A percentile compares a stretch with the other conserved stretches of the same genome.
These are phyloP conservation scores for Lipomyces starkeyi DNA, from an alignment of 805 yeast species.

Conservation along the genomic window DNA sequence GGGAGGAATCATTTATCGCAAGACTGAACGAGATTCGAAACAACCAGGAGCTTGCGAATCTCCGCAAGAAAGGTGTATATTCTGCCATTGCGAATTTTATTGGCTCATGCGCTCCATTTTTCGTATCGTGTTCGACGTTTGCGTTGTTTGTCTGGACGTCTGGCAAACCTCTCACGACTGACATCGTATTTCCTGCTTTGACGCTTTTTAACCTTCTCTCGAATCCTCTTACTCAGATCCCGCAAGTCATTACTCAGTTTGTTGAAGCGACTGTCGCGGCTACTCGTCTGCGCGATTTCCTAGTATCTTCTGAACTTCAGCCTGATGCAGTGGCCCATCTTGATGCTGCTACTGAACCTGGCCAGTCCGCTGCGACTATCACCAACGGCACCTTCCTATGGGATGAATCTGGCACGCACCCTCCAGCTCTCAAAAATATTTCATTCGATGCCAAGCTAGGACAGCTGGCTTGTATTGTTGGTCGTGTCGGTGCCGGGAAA, in stretches of 20 bases:
- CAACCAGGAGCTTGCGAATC: conserved; percentile 77
- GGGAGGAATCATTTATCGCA: conserved; percentile 86
- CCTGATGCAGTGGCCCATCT: conserved; percentile 65
- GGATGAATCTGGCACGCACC: conserved; percentile 77
- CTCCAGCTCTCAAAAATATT: conserved; percentile 63
- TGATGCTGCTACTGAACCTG: conserved; percentile 67
- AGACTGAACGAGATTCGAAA: conserved; percentile 82
- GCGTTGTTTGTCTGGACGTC: conserved; percentile 72
- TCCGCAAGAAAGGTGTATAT: conserved; percentile 73
- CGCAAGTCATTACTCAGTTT: conserved; percentile 81
- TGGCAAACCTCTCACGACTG: conserved; percentile 77
- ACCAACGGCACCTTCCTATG: conserved; percentile 49
- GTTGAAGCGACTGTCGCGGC: conserved; percentile 75
- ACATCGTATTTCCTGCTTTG: conserved; percentile 84
- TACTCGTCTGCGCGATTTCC: conserved; percentile 69
- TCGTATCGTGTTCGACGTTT: conserved; percentile 89
- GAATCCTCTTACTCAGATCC: conserved; percentile 90
- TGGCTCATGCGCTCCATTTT: conserved; percentile 84
- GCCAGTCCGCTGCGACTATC: conserved; percentile 61
- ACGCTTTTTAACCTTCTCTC: conserved; percentile 84
- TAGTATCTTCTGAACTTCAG: conserved; percentile 77
- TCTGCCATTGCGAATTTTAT: conserved; percentile 74
- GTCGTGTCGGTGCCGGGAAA: conserved; percentile 91
- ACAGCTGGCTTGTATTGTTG: conserved; percentile 81
- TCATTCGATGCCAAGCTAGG: conserved; percentile 70